A percentile compares a stretch with the other conserved stretches of the same genome.
Evolutionary conservation across 2,329 filamentous ascomycete species (phyloP).

Genomic region (Colletotrichum horii): DNA sequence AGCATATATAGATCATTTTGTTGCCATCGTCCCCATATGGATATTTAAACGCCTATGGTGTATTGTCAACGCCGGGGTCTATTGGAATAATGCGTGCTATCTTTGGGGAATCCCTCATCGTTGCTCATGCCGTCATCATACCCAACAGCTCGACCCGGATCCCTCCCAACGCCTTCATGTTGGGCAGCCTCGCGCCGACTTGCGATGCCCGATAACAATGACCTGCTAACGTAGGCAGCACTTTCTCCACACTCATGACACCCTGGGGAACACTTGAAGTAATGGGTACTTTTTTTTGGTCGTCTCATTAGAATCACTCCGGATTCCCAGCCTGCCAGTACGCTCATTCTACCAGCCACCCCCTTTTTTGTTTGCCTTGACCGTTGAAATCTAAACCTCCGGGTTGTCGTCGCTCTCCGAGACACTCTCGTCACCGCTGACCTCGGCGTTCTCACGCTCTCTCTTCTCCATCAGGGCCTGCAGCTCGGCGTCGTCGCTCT

Average conservation of each 20-base stretch:
- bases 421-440: slow-evolving; percentile 95
- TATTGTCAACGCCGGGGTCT: background rate
- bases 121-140: background rate
- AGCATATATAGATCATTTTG: background rate
- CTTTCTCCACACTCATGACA: background rate
- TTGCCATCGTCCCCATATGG: slow-evolving; percentile 26
- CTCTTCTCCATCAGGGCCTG: slow-evolving; percentile 99
- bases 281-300: slow-evolving; percentile 15
- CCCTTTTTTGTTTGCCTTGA: slow-evolving; percentile 14
- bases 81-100: background rate
- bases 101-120: background rate
- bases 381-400: slow-evolving; percentile 14
- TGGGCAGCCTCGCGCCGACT: background rate
- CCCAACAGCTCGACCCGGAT: background rate
- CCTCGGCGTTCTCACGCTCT: slow-evolving; percentile 96
- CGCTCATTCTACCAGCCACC: slow-evolving; percentile 22
- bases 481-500: slow-evolving; percentile 96
- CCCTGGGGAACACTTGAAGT: background rate
- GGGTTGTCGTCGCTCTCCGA: slow-evolving; percentile 91
- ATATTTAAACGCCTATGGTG: background rate
- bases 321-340: slow-evolving; percentile 21
- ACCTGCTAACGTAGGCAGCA: background rate
- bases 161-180: background rate
- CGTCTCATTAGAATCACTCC: slow-evolving; percentile 18
- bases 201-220: background rate